Base-by-base conservation (phyloP, 2,329 filamentous ascomycete species). In the Boeremia exigua region DNA sequence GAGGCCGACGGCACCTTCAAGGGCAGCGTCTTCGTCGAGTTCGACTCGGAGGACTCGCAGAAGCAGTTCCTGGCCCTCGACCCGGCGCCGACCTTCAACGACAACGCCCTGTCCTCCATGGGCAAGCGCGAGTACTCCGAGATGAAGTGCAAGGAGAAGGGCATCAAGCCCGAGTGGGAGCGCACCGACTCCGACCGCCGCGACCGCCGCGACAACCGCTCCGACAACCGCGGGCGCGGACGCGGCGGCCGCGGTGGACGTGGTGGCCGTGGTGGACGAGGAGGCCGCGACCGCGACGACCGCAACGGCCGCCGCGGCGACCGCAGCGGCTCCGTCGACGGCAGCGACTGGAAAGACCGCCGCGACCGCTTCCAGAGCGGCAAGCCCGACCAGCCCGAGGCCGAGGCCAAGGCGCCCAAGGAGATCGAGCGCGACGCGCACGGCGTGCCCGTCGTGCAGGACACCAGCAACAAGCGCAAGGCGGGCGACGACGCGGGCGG, bases 21-120 rank as follows among this genome's bases (percentile, higher is more conserved):
- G 84, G 92, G 94, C 66, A 96, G 92, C 65, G 91, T 96, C 55
- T 98, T 97, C 73, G 91, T 96, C 63, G 94, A 97, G 77, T 99
- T 98, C 76, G 83, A 86, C 59, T 85, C 86, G 45, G 88, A 92
- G 70, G 91, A 96, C 65, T 84, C 86, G 19, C 88, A 91, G 68
- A 84, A 92, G 75, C 86, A 87, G 56, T 99, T 99, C 78, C 80
- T 97, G 58, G 86, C 81, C 12, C 80, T 92, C 36, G 89, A 96
- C 50, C 88, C 91, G 17, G 88, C 89, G 75, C 95, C 95, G 56
- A 86, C 88, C 75, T 99, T 88, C 87, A 88, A 96, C 76, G 92
- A 84, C 47, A 82, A 90, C 63, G 87, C 91, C 30, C 82, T 98
- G 47, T 80, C 87, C 73, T 88, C 95, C 79, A 93, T 91, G 86